Evolutionary conservation across 2,329 filamentous ascomycete species (phyloP), one percentile per base, ranked within the genome.

Genomic region (Ophiostoma ips): DNA sequence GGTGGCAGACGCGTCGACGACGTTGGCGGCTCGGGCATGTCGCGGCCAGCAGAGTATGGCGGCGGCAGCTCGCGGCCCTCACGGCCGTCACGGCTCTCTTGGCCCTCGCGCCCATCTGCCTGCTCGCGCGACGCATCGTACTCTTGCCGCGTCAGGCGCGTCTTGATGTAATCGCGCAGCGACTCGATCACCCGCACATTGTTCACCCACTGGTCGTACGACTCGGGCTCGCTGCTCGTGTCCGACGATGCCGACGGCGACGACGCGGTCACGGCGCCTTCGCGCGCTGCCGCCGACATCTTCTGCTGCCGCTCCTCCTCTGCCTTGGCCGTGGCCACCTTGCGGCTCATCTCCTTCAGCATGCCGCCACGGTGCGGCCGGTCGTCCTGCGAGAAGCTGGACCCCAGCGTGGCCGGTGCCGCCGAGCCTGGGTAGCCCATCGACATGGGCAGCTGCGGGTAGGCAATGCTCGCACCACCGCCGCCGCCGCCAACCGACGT

Each of bases 381-480:
- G 60, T 77, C 76, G 56, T 78, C 77, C 54, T 67, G 69, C 52
- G 81, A 77, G 55, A 82, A 83, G 59, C 68, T 80, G 13, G 79
- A 75, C 1, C 83, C 85, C 15, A 90, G 75, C 19, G 82, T 83
- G 13, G 84, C 80, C 2, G 84, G 81, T 35, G 81, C 77, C 3
- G 79, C 76, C 55, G 83, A 81, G 30, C 80, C 73, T 2, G 76
- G 73, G 60, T 83, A 86, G 41, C 81, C 48, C 3, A 56, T 47
- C 80, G 48, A 85, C 81, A 43, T 84, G 76, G 41, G 84, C 31
- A 92, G 75, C 55, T 72, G 85, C 16, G 86, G 86, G 64, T 92
- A 92, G 67, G 85, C 77, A 59, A 78, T 76, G 41, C 77, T 77
- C n/a, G n/a, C 24, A 28, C 24, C 24, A 21, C 71, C 66, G 19